Evolutionary conservation across 148 eudicot genomes (phyloP).

Genomic region (Cornus controversa): DNA sequence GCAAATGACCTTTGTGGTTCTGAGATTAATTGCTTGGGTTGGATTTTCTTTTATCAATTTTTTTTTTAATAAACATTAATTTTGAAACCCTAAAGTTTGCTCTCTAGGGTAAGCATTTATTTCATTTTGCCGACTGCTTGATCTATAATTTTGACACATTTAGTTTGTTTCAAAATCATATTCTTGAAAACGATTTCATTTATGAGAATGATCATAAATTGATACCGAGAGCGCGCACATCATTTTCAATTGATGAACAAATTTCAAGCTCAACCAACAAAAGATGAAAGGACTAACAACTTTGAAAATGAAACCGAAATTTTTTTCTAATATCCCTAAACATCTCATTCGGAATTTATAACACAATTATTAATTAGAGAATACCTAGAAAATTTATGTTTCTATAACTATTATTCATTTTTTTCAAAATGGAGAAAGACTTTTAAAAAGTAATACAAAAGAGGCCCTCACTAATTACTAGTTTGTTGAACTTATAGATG

Average conservation of each 20-base stretch:
- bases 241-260: background rate
- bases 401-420: no score
- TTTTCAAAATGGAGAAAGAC: no score
- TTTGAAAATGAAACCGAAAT: background rate
- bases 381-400: background rate
- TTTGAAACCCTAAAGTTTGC: no score
- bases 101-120: background rate
- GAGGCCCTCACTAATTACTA: no score
- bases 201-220: background rate
- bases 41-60: no score
- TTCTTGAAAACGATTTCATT: constrained; percentile 3
- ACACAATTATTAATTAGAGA: no score
- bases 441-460: no score
- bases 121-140: background rate
- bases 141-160: background rate
- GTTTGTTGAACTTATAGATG: no score
- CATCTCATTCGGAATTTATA: background rate
- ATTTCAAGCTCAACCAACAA: background rate
- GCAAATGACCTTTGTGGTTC: background rate
- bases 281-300: background rate
- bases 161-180: background rate
- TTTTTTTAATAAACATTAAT: no score
- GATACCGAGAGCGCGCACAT: background rate
- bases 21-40: background rate
- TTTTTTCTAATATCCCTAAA: no score